Evolutionary conservation across 2,329 filamentous ascomycete genomes (phyloP).

Genomic region (Fusarium cicatricum): DNA sequence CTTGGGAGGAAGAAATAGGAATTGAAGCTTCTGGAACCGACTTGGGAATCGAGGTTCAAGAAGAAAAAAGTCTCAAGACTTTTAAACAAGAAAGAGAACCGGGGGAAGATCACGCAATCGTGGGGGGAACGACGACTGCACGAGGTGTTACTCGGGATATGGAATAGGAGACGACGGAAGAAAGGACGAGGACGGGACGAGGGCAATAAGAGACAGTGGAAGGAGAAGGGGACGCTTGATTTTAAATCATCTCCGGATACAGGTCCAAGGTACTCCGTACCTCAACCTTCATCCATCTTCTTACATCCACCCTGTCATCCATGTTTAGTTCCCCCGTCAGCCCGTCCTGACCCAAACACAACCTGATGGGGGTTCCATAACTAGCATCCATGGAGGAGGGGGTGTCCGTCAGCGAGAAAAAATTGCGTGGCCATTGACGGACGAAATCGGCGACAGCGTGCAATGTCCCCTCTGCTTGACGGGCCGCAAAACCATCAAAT

Average conservation of each 20-base stretch:
- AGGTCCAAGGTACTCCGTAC: slow-evolving; percentile 12
- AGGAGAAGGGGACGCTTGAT: slow-evolving; percentile 24
- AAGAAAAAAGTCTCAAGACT: slow-evolving; percentile 10
- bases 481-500: slow-evolving; percentile 13
- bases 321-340: slow-evolving; percentile 26
- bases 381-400: slow-evolving; percentile 7
- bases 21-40: slow-evolving; percentile 13
- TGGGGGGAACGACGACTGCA: slow-evolving; percentile 38
- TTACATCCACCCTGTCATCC: slow-evolving; percentile 35
- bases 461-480: slow-evolving; percentile 12
- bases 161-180: slow-evolving; percentile 10
- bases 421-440: slow-evolving; percentile 39
- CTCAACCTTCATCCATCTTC: slow-evolving; percentile 34
- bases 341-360: slow-evolving; percentile 19
- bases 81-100: slow-evolving; percentile 22
- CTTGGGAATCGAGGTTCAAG: slow-evolving; percentile 8
- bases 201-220: not conserved
- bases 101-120: slow-evolving; percentile 46
- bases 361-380: slow-evolving; percentile 30
- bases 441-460: slow-evolving; percentile 34
- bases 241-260: slow-evolving; percentile 29
- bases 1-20: slow-evolving; percentile 4
- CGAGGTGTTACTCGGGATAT: slow-evolving; percentile 18
- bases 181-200: slow-evolving; percentile 11
- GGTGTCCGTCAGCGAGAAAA: slow-evolving; percentile 23